These are phyloP conservation scores for Oemleria cerasiformis DNA, from an alignment of 306 rosid species.

Conservation along the genomic window DNA sequence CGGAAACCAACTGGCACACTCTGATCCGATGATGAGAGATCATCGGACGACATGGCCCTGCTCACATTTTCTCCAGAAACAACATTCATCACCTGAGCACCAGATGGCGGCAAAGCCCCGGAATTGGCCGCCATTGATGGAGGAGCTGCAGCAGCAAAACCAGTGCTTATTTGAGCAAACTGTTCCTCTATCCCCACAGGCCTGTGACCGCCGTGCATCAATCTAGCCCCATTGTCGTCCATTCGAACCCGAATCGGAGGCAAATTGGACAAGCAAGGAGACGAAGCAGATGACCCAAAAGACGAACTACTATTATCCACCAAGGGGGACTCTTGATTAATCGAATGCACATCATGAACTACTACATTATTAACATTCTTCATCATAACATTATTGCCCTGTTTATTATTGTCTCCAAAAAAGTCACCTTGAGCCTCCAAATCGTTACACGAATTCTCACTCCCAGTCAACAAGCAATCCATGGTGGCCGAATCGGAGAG, in stretches of 20 bases:
- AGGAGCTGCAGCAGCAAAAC: slow-evolving; percentile 42
- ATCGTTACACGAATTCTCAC: slow-evolving; percentile 62
- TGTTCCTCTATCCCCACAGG: slow-evolving; percentile 63
- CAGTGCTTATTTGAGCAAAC: slow-evolving; percentile 48
- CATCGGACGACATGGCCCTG: slow-evolving; percentile 60
- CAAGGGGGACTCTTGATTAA: slow-evolving; percentile 47
- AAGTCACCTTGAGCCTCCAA: slow-evolving; percentile 46
- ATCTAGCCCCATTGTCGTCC: slow-evolving; percentile 44
- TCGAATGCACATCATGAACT: slow-evolving; percentile 39
- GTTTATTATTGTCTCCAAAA: slow-evolving; percentile 35
- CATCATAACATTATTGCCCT: slow-evolving; percentile 27
- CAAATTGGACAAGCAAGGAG: slow-evolving; percentile 69
- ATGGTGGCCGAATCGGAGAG: slow-evolving; percentile 64
- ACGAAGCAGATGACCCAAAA: slow-evolving; percentile 53
- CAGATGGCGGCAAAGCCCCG: slow-evolving; percentile 20
- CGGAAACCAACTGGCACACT: slow-evolving; percentile 44
- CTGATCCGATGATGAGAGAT: slow-evolving; percentile 61
- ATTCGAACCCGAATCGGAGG: slow-evolving; percentile 84
- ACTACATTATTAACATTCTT: slow-evolving; percentile 14
- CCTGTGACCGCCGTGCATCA: slow-evolving; percentile 51
- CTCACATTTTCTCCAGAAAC: slow-evolving; percentile 39
- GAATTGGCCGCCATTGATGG: slow-evolving; percentile 18
- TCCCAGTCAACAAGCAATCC: slow-evolving; percentile 51
- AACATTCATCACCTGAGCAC: slow-evolving; percentile 5
- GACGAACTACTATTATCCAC: slow-evolving; percentile 51